Base-by-base conservation (phyloP, 495 filamentous ascomycete genomes). In the Penicillium ochrochloron region DNA sequence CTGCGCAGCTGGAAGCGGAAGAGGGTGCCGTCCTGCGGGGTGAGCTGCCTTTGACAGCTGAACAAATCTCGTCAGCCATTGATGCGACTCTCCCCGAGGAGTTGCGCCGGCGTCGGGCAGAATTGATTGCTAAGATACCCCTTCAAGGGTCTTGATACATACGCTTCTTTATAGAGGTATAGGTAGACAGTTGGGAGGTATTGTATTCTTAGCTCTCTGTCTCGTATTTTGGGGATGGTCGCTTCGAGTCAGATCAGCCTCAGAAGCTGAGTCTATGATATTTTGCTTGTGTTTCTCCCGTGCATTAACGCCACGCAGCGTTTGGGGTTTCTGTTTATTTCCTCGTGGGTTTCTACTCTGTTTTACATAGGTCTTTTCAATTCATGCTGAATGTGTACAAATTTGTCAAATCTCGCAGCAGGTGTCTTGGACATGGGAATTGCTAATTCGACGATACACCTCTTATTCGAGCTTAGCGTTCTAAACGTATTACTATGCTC, bases 1-100 rank as follows among this genome's bases (percentile, higher is more conserved):
- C 78, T 2, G 61, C 74, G 0, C 70, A 72, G 34, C 56, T 82
- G 41, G 70, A 75, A 57, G 55, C 77, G 51, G 75, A 80, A 27
- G 75, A 80, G 61, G 73, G 70, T 15, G 70, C 67, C 31, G 54
- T 75, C 0, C 64, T 75, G 54, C 60, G 69, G 5, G 75, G 75
- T 9, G 73, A 77, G 60, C 61, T 68, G 19, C 52, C 59, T 1
- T 50, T 60, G 11, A 50, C 70, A 4, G 59, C 67, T 15, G 71
- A 69, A 57, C 64, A 70, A 39, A 66, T 73, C 25, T 70, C 72
- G 3, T 72, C 74, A 17, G 70, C 69, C 2, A 65, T 75, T 31
- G 72, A 77, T 60, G 57, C 63, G 1, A 60, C 62, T 35, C 39
- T 72, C 21, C 54, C 54, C 0, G 75, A 76, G 19, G 68, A 77